Percentiles rank a stretch among this genome's conserved stretches.
phyloP scores from a whole-genome alignment of 768 basidiomycete species.

The Russula vinacea region DNA sequence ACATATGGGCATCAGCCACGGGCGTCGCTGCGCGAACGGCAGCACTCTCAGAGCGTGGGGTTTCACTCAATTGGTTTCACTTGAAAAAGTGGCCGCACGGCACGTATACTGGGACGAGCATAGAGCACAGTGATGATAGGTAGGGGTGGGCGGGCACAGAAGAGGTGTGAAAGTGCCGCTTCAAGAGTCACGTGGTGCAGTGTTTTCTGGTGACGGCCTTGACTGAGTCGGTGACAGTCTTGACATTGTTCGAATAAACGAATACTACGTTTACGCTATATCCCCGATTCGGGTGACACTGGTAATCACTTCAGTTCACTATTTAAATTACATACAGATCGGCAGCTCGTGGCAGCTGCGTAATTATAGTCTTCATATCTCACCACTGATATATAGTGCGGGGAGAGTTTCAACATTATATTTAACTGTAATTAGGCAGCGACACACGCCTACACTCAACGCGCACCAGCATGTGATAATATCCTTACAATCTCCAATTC shows the following conservation, averaged over 20 bases:
- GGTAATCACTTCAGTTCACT: too few relatives aligned
- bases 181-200: too few relatives aligned
- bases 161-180: too few relatives aligned
- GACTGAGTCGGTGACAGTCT: too few relatives aligned
- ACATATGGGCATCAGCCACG: slow-evolving; percentile 65
- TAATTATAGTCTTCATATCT: neutral
- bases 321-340: too few relatives aligned
- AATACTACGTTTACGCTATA: too few relatives aligned
- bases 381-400: neutral
- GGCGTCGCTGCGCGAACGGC: slow-evolving; percentile 65
- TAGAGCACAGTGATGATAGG: slow-evolving; percentile 70
- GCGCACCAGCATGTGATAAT: neutral
- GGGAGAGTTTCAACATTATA: neutral
- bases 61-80: too few relatives aligned
- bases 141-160: neutral
- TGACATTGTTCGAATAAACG: too few relatives aligned
- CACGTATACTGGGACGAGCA: slow-evolving; percentile 84
- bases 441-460: neutral
- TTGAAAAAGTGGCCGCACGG: slow-evolving; percentile 59
- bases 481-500: neutral
- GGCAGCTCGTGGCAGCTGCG: too few relatives aligned
- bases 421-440: neutral
- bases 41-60: slow-evolving; percentile 45
- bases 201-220: too few relatives aligned
- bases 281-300: too few relatives aligned